These are phyloP conservation scores for Chloranthus sessilifolius DNA, from an alignment of 164 flowering plant species.

Conservation along the genomic window DNA sequence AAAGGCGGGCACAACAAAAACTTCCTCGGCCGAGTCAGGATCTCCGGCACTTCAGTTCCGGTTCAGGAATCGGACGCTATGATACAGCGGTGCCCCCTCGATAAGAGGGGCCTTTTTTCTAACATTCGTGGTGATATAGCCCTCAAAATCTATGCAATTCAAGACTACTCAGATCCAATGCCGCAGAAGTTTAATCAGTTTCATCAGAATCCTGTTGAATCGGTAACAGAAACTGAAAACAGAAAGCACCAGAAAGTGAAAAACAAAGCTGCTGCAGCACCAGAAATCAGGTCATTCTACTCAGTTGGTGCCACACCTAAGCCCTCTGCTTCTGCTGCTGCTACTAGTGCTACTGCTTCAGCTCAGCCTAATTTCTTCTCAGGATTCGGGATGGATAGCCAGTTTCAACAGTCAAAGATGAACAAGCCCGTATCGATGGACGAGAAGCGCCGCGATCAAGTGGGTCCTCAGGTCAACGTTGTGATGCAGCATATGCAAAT, in stretches of 20 bases:
- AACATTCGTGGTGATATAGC: slow-evolving; percentile 74
- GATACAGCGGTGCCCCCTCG: slow-evolving; percentile 70
- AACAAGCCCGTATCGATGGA: neutral
- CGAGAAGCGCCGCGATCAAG: neutral
- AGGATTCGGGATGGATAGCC: slow-evolving; percentile 11
- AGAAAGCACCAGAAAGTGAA: slow-evolving; percentile 37
- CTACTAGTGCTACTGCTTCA: slow-evolving; percentile 7
- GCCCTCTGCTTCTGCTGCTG: slow-evolving; percentile 15
- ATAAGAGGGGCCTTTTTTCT: slow-evolving; percentile 78
- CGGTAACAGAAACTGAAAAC: slow-evolving; percentile 1
- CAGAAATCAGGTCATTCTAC: slow-evolving; percentile 54
- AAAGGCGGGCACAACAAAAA: slow-evolving; percentile 44
- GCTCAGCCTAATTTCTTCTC: slow-evolving; percentile 29
- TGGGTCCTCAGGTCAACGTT: neutral
- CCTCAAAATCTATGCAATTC: slow-evolving; percentile 31
- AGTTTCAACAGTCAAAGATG: no score
- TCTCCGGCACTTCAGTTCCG: slow-evolving; percentile 64
- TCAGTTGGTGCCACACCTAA: no score
- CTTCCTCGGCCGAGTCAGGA: slow-evolving; percentile 78
- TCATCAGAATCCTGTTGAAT: no score
- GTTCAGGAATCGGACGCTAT: slow-evolving; percentile 42
- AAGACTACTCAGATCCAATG: slow-evolving; percentile 15
- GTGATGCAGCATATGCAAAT: slow-evolving; percentile 34
- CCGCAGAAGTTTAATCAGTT: no score
- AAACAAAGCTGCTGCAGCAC: no score